Evolutionary conservation across 179 eudicot species (phyloP).

Genomic region (Amaranthus tricolor): DNA sequence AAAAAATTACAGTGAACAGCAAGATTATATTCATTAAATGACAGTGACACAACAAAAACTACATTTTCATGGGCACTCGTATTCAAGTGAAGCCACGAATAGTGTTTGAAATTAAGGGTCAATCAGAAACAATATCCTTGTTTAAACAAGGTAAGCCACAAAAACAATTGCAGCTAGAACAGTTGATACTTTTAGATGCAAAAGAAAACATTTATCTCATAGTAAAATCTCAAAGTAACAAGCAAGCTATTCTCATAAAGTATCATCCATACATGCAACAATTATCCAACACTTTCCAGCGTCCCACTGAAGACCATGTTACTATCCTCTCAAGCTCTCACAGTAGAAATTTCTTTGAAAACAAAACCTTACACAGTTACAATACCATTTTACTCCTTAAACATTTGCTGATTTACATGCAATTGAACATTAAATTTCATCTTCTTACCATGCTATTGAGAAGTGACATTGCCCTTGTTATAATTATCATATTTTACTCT

Average conservation of each 20-base stretch:
- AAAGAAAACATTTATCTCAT: not conserved
- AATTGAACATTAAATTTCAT: not conserved
- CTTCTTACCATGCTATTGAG: conserved; percentile 2
- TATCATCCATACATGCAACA: conserved; percentile 5
- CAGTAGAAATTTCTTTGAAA: not conserved
- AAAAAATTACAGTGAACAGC: not conserved
- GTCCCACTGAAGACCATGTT: not conserved
- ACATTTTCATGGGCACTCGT: too few species aligned
- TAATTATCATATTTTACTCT: not conserved
- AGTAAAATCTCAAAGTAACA: not conserved
- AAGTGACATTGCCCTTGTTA: not conserved
- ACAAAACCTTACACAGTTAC: not conserved
- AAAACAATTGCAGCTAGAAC: not conserved
- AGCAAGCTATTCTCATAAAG: not conserved
- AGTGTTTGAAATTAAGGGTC: too few species aligned
- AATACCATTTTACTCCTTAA: not conserved
- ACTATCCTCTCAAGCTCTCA: not conserved
- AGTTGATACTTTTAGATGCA: not conserved
- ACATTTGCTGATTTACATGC: not conserved
- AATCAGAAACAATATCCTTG: too few species aligned
- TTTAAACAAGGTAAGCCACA: too few species aligned
- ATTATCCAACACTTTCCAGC: not conserved
- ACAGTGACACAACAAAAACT: not conserved
- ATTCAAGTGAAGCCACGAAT: too few species aligned
- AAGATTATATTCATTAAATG: not conserved